phyloP scores from a whole-genome alignment of 2,329 filamentous ascomycete genomes.

The Ophiostoma sp. region DNA sequence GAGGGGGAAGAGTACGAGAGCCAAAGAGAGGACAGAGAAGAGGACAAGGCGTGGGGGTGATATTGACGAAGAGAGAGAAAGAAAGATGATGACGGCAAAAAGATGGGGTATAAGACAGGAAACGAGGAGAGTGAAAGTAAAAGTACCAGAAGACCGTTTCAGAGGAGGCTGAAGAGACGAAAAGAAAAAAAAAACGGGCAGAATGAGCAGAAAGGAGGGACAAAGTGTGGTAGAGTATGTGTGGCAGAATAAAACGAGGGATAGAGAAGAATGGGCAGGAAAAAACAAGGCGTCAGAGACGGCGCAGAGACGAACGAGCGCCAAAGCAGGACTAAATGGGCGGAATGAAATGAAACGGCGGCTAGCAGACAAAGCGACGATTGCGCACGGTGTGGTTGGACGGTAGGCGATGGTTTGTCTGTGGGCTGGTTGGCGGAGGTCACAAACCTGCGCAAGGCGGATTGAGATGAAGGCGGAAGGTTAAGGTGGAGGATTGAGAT shows the following conservation, averaged over 20 bases:
- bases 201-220: not conserved
- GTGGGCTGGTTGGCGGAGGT: not conserved
- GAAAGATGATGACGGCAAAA: not conserved
- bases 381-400: not conserved
- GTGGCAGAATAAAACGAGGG: not conserved
- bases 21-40: not conserved
- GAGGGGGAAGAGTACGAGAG: not conserved
- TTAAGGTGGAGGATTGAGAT: not conserved
- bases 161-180: not conserved
- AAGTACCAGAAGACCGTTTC: not conserved
- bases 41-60: not conserved
- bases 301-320: not conserved
- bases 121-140: not conserved
- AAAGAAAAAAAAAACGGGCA: not conserved
- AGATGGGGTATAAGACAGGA: not conserved
- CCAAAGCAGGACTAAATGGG: slow-evolving; percentile 3
- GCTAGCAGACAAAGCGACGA: slow-evolving; percentile 15
- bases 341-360: slow-evolving; percentile 20
- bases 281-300: not conserved
- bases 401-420: not conserved
- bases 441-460: not conserved
- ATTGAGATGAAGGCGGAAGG: not conserved
- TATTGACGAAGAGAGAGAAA: not conserved
- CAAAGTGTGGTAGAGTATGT: not conserved
- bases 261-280: not conserved